phyloP scores from a whole-genome alignment of 176 grass and related monocot species.

The Oryza glumipatula region DNA sequence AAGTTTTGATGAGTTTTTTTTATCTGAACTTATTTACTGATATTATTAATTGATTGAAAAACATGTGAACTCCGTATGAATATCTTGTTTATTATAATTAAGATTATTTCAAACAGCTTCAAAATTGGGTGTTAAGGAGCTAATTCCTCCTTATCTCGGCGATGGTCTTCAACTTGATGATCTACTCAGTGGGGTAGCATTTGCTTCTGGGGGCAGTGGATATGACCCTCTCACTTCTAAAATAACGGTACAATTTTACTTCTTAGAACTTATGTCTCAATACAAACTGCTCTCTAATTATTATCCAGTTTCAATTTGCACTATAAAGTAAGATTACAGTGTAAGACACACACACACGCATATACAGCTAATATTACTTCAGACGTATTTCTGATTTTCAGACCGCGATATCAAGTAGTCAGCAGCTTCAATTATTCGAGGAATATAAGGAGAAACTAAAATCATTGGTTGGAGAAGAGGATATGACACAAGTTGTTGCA shows the following conservation, averaged over 20 bases:
- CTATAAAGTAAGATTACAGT: no score
- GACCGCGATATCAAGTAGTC: slow-evolving; percentile 30
- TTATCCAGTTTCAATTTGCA: no score
- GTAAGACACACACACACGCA: no score
- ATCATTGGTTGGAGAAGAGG: slow-evolving; percentile 15
- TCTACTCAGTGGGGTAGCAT: slow-evolving; percentile 41
- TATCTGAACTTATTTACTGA: no score
- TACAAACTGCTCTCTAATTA: no score
- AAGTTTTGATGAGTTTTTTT: no score
- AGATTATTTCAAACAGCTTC: neutral
- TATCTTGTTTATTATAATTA: no score
- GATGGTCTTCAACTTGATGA: slow-evolving; percentile 28
- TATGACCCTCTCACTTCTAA: slow-evolving; percentile 40
- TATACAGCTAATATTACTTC: neutral
- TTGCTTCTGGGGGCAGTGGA: slow-evolving; percentile 47
- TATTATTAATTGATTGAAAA: no score
- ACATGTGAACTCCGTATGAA: no score
- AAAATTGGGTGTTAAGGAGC: slow-evolving; percentile 26
- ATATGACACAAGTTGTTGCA: neutral
- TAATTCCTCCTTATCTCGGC: slow-evolving; percentile 30
- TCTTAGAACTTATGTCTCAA: no score
- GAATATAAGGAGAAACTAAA: slow-evolving; percentile 40
- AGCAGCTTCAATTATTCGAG: slow-evolving; percentile 34
- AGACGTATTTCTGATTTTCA: neutral
- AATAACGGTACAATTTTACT: slow-evolving; percentile 1